phyloP scores from a whole-genome alignment of 495 filamentous ascomycete species.

The Penicillium pulvis region DNA sequence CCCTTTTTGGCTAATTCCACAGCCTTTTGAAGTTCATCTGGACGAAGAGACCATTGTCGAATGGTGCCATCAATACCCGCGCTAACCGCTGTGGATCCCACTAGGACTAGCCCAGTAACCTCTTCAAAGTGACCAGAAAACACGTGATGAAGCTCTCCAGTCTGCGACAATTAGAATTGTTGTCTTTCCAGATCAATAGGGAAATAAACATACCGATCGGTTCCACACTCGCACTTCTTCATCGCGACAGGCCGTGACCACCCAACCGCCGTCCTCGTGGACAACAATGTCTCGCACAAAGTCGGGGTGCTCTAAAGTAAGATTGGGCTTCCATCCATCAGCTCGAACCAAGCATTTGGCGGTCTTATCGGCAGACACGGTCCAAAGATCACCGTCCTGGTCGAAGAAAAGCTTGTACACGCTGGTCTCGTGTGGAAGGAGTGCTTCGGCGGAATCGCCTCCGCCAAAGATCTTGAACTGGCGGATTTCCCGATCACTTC shows the following conservation, averaged over 20 bases:
- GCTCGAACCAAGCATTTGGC: conserved; percentile 71
- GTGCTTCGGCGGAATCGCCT: conserved; percentile 56
- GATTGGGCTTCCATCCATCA: conserved; percentile 67
- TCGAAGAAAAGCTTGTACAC: conserved; percentile 81
- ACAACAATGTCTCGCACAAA: conserved; percentile 83
- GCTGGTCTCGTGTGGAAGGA: conserved; percentile 85
- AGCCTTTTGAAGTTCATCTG: conserved; percentile 62
- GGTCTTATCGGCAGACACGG: conserved; percentile 83
- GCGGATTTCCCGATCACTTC: conserved; percentile 82
- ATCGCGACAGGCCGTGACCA: conserved; percentile 87
- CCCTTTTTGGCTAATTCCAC: conserved; percentile 58
- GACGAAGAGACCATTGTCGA: conserved; percentile 74
- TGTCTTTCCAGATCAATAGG: conserved; percentile 18
- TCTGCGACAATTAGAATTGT: conserved; percentile 34
- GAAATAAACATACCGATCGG: conserved; percentile 46
- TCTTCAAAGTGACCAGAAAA: conserved; percentile 92
- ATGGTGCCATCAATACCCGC: conserved; percentile 88
- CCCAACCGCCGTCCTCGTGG: conserved; percentile 71
- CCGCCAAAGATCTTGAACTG: conserved; percentile 48
- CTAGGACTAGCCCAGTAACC: conserved; percentile 74
- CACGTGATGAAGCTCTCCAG: conserved; percentile 72
- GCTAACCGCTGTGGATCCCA: conserved; percentile 67
- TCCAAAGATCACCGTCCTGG: conserved; percentile 79
- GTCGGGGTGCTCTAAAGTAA: conserved; percentile 76
- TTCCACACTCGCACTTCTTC: conserved; percentile 94